Evolutionary conservation across 176 grass and related monocot species (phyloP).

Genomic region (Bolboschoenus planiculmis): DNA sequence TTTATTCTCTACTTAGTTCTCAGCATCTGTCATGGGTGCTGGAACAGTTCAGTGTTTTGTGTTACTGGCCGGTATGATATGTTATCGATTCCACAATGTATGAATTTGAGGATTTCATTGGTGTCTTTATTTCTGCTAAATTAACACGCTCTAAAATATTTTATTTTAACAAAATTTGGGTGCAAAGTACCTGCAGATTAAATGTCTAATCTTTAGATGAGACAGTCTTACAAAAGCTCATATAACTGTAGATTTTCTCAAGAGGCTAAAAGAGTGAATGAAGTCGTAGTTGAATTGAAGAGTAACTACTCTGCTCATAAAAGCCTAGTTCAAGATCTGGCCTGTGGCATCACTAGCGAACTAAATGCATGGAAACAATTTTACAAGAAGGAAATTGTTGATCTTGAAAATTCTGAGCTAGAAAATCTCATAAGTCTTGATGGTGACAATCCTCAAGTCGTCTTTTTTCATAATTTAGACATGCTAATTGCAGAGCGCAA

Average conservation of each 20-base stretch:
- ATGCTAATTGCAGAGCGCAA: constrained; percentile 10
- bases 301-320: constrained; percentile 1
- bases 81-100: background rate
- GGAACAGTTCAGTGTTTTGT: background rate
- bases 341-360: background rate
- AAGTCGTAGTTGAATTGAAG: background rate
- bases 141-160: background rate
- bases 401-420: constrained; percentile 2
- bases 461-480: constrained; percentile 19
- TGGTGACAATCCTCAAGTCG: background rate
- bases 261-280: background rate
- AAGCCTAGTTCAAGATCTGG: constrained; percentile 6
- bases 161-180: background rate
- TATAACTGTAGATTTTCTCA: constrained; percentile 19
- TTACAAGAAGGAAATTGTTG: background rate
- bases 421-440: constrained; percentile 5
- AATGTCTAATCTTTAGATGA: background rate
- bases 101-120: background rate
- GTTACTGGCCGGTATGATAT: background rate
- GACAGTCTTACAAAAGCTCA: background rate
- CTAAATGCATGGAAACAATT: background rate
- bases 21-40: background rate
- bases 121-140: background rate
- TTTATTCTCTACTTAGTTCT: background rate
- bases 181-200: background rate